Percentiles rank a stretch among this genome's conserved stretches.
Conservation (phyloP, 2,329 filamentous ascomycete species). For the Blumeria graminis region DNA sequence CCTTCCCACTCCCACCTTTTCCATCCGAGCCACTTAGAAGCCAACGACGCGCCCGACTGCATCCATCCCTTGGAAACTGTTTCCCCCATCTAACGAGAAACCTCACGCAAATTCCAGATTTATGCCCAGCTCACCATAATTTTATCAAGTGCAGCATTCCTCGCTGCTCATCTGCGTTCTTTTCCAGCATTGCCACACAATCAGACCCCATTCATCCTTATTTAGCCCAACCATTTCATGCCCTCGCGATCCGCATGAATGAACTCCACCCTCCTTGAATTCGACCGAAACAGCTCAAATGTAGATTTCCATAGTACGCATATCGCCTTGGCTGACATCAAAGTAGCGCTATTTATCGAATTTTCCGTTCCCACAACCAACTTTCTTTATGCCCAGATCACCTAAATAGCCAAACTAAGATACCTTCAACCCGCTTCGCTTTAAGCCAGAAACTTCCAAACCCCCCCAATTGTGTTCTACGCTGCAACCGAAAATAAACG, state of each 20-base stretch:
- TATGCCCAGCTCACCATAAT: too few species aligned
- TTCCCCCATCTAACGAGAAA: too few species aligned
- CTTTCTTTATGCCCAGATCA: constrained; percentile 15
- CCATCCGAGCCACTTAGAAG: too few species aligned
- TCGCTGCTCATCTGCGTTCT: neutral
- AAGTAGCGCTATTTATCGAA: constrained; percentile 2
- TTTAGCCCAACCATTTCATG: constrained; percentile 7
- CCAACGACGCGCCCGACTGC: too few species aligned
- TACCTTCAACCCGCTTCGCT: constrained; percentile 10
- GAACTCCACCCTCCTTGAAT: constrained; percentile 15
- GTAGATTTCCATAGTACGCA: neutral
- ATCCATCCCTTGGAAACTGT: too few species aligned
- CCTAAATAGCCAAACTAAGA: constrained; percentile 5
- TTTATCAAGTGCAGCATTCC: too few species aligned
- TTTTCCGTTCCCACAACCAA: constrained; percentile 8
- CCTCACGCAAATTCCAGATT: too few species aligned
- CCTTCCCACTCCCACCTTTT: too few species aligned
- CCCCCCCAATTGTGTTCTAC: constrained; percentile 12
- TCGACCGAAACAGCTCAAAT: constrained; percentile 1
- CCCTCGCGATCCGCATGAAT: constrained; percentile 15
- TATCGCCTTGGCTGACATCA: neutral
- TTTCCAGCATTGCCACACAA: neutral
- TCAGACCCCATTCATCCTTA: neutral
- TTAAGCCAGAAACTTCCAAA: constrained; percentile 11
- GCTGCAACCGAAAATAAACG: constrained; percentile 14